Percentiles rank a stretch among this genome's conserved stretches.
Evolutionary conservation across 352 stramenopile species (phyloP).

Genomic region (Phytophthora gonapodyides): DNA sequence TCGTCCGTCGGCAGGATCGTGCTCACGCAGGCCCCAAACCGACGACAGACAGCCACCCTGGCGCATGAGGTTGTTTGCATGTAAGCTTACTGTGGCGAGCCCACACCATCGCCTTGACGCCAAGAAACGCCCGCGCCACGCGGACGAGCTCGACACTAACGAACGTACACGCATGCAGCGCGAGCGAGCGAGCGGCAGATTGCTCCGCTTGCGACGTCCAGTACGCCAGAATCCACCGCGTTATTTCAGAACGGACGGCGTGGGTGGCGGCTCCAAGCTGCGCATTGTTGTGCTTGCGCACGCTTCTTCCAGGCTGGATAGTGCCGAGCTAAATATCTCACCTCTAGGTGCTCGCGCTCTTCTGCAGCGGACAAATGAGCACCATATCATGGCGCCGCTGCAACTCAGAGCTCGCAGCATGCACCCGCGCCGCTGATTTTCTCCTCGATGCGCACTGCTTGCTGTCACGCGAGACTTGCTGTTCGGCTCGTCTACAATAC

Average conservation of each 20-base stretch:
- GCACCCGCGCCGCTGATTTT: conserved; percentile 15
- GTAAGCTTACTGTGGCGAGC: conserved; percentile 8
- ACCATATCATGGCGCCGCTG: conserved; percentile 20
- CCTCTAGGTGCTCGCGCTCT: conserved; percentile 5
- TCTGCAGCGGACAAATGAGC: conserved; percentile 1
- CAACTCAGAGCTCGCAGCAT: no score
- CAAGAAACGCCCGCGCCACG: conserved; percentile 14
- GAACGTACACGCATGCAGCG: not conserved
- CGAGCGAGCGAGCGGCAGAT: not conserved
- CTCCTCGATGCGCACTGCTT: not conserved
- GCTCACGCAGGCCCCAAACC: not conserved
- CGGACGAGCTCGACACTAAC: not conserved
- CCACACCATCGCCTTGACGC: conserved; percentile 13
- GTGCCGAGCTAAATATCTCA: conserved; percentile 24
- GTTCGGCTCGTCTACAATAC: not conserved
- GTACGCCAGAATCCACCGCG: conserved; percentile 29
- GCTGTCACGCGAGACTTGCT: not conserved
- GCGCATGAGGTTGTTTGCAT: conserved; percentile 14
- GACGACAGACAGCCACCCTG: conserved; percentile 21
- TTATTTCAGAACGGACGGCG: conserved; percentile 16
- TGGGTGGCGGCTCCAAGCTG: conserved; percentile 3
- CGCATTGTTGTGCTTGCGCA: not conserved
- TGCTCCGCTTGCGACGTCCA: not conserved
- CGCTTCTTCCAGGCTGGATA: conserved; percentile 10
- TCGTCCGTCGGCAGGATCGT: not conserved